A percentile compares a stretch with the other conserved stretches of the same genome.
Evolutionary conservation across 2,329 filamentous ascomycete species (phyloP).

Genomic region (Colletotrichum shisoi): DNA sequence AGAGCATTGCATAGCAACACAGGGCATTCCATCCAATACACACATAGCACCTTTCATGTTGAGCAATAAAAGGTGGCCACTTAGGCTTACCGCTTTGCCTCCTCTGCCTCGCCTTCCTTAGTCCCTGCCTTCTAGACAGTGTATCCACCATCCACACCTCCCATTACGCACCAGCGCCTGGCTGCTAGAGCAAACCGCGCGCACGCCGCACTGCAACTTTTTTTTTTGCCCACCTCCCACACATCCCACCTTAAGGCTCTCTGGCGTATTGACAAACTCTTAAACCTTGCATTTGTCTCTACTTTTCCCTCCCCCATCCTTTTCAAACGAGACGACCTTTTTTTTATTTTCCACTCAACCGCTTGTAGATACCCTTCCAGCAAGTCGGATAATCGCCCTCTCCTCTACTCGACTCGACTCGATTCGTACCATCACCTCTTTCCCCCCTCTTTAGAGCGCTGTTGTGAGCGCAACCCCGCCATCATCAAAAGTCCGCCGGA

Average conservation of each 20-base stretch:
- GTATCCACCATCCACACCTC: conserved; percentile 3
- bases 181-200: conserved; percentile 13
- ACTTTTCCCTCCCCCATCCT: conserved; percentile 18
- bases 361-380: conserved; percentile 34
- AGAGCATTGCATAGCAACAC: neutral
- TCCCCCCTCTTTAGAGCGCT: conserved; percentile 17
- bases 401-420: conserved; percentile 18
- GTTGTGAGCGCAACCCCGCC: conserved; percentile 38
- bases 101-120: conserved; percentile 13
- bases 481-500: conserved; percentile 20
- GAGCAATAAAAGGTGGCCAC: conserved; percentile 10
- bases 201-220: conserved; percentile 29
- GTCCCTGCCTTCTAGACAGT: neutral
- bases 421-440: conserved; percentile 8
- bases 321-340: conserved; percentile 31
- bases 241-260: conserved; percentile 38
- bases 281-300: conserved; percentile 33
- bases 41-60: neutral
- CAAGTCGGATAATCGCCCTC: conserved; percentile 34
- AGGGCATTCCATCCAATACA: neutral
- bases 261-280: conserved; percentile 38
- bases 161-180: conserved; percentile 1
- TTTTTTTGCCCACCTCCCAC: conserved; percentile 36
- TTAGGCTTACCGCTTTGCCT: conserved; percentile 29
- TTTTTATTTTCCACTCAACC: conserved; percentile 27